Conservation (phyloP, 2,329 filamentous ascomycete genomes). For the Sporothrix sp. region DNA sequence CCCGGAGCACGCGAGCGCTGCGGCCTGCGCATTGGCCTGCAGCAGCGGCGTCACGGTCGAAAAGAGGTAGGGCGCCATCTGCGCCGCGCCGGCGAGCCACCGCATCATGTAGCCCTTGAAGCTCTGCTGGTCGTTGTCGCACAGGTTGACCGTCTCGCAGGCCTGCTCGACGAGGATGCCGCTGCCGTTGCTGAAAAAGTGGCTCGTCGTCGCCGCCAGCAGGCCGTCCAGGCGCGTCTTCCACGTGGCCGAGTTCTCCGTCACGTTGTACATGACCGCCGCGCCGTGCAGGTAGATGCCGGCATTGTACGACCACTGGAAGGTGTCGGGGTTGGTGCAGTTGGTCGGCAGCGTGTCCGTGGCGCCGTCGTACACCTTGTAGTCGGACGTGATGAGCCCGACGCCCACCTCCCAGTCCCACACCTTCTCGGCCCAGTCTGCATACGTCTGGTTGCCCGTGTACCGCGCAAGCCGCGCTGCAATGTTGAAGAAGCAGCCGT, state of each 20-base stretch:
- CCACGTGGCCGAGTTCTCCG: constrained; percentile 42
- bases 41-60: constrained; percentile 43
- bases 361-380: constrained; percentile 49
- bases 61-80: constrained; percentile 44
- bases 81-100: constrained; percentile 49
- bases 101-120: constrained; percentile 70
- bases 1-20: constrained; percentile 42
- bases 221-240: constrained; percentile 50
- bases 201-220: constrained; percentile 36
- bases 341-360: constrained; percentile 31
- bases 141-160: constrained; percentile 52
- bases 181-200: constrained; percentile 49
- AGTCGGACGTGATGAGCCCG: constrained; percentile 47
- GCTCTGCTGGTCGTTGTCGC: constrained; percentile 60
- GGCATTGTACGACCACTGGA: constrained; percentile 62
- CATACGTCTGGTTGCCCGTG: constrained; percentile 70
- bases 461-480: constrained; percentile 64
- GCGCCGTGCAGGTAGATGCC: constrained; percentile 55
- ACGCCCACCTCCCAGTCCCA: constrained; percentile 54
- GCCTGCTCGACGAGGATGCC: constrained; percentile 53
- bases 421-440: constrained; percentile 60
- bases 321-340: constrained; percentile 44
- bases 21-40: constrained; percentile 39
- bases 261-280: constrained; percentile 54
- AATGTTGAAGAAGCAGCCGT: constrained; percentile 61